Conservation (phyloP, 805 yeast species). For the Ogataea trehaloabstinens region DNA sequence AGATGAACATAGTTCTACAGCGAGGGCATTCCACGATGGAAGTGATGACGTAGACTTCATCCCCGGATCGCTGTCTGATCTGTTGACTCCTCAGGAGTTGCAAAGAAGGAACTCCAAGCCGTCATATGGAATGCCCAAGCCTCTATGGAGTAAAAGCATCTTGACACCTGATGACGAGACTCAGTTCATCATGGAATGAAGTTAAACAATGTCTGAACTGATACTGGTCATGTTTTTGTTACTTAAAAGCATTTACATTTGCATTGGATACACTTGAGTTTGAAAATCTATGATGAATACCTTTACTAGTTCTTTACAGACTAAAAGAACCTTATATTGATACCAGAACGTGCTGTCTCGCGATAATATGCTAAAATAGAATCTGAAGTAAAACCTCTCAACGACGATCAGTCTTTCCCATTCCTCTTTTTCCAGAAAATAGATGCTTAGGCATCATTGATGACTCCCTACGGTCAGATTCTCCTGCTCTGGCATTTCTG, state of each 20-base stretch:
- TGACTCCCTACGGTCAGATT: slow-evolving; percentile 87
- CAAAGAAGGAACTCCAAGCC: slow-evolving; percentile 60
- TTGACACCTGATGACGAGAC: slow-evolving; percentile 30
- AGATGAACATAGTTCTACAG: slow-evolving; percentile 23
- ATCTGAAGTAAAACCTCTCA: slow-evolving; percentile 30
- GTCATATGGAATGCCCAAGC: slow-evolving; percentile 12
- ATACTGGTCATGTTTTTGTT: no score
- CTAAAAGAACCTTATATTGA: no score
- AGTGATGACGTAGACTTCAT: slow-evolving; percentile 72
- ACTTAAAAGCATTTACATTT: not conserved
- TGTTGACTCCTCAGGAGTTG: slow-evolving; percentile 78
- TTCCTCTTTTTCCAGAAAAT: slow-evolving; percentile 95
- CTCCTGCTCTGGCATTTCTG: slow-evolving; percentile 90
- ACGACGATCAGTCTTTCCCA: slow-evolving; percentile 89
- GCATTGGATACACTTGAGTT: no score
- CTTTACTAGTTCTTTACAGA: no score
- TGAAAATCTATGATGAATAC: no score
- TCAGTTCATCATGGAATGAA: slow-evolving; percentile 36
- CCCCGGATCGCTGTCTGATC: slow-evolving; percentile 77
- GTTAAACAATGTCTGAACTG: no score
- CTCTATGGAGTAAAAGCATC: slow-evolving; percentile 5
- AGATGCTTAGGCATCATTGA: slow-evolving; percentile 90
- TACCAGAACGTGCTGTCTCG: no score
- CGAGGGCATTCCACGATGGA: slow-evolving; percentile 27
- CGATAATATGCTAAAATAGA: no score